These are phyloP conservation scores for Lasiodiplodia citricola DNA, from an alignment of 2,329 filamentous ascomycete genomes.

Conservation along the genomic window DNA sequence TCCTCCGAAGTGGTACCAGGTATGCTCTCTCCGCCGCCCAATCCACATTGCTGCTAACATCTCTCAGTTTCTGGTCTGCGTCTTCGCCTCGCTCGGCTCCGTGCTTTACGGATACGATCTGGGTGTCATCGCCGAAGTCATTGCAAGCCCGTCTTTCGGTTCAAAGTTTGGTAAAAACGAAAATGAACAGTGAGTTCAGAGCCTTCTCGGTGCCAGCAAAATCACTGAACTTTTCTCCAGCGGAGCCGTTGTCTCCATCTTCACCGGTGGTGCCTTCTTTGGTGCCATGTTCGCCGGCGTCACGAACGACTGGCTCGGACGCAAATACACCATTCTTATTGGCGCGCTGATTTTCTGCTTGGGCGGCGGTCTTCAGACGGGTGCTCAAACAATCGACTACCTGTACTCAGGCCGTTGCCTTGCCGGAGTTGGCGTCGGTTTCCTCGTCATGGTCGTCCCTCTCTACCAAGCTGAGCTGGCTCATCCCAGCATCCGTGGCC, in stretches of 20 bases:
- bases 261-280: conserved; percentile 77
- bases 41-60: background rate
- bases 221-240: conserved; percentile 40
- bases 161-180: conserved; percentile 46
- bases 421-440: conserved; percentile 69
- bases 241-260: conserved; percentile 76
- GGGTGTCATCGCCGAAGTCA: conserved; percentile 65
- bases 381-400: conserved; percentile 63
- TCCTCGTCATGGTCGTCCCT: conserved; percentile 69
- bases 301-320: conserved; percentile 67
- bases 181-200: conserved; percentile 40
- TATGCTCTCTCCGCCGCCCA: conserved; percentile 30
- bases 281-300: conserved; percentile 70
- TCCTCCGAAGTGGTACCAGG: conserved; percentile 64
- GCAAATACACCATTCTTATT: conserved; percentile 72
- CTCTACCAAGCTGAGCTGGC: conserved; percentile 81
- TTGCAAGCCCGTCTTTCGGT: conserved; percentile 52
- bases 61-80: conserved; percentile 59
- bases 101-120: conserved; percentile 65
- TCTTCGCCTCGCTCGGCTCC: conserved; percentile 65
- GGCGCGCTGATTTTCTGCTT: conserved; percentile 75
- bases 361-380: conserved; percentile 76
- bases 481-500: conserved; percentile 77
- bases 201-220: background rate
- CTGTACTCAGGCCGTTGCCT: conserved; percentile 74